A percentile compares a stretch with the other conserved stretches of the same genome.
phyloP scores from a whole-genome alignment of 2,329 filamentous ascomycete species.

The Xylariaceae sp. region DNA sequence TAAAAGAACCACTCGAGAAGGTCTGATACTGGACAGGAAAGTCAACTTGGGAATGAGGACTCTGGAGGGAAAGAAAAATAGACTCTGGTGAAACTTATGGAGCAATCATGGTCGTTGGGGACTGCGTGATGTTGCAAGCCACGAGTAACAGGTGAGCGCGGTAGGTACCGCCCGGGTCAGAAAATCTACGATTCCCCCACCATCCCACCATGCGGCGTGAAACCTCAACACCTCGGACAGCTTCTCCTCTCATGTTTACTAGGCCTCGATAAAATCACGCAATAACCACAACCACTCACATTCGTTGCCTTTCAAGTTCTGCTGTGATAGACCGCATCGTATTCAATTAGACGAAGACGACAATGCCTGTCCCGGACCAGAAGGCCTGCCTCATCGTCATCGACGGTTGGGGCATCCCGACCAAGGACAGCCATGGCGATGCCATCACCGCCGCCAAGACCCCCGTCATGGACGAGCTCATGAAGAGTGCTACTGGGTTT shows the following conservation, averaged over 20 bases:
- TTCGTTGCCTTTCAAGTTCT: conserved; percentile 1
- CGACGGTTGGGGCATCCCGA: conserved; percentile 94
- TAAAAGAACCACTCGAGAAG: too few relatives aligned
- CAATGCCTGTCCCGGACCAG: conserved; percentile 55
- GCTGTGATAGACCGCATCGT: background rate
- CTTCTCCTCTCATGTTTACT: conserved; percentile 6
- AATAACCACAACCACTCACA: conserved; percentile 13
- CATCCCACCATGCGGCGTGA: conserved; percentile 26
- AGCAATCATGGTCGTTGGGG: too few relatives aligned
- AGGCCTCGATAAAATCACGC: conserved; percentile 32
- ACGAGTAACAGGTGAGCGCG: too few relatives aligned
- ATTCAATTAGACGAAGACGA: conserved; percentile 6
- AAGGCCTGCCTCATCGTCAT: conserved; percentile 81
- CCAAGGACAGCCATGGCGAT: conserved; percentile 83
- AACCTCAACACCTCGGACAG: conserved; percentile 17
- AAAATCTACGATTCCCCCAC: conserved; percentile 18
- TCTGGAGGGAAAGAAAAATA: too few relatives aligned
- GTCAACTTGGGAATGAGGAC: too few relatives aligned
- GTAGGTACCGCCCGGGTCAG: conserved; percentile 9
- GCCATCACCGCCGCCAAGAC: conserved; percentile 93
- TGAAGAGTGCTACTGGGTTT: conserved; percentile 77
- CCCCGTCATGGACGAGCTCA: conserved; percentile 91
- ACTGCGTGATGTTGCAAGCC: too few relatives aligned
- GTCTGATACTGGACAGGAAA: too few relatives aligned
- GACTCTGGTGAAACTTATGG: too few relatives aligned